Conservation (phyloP, 2,329 filamentous ascomycete genomes). For the Paecilomyces sp. region DNA sequence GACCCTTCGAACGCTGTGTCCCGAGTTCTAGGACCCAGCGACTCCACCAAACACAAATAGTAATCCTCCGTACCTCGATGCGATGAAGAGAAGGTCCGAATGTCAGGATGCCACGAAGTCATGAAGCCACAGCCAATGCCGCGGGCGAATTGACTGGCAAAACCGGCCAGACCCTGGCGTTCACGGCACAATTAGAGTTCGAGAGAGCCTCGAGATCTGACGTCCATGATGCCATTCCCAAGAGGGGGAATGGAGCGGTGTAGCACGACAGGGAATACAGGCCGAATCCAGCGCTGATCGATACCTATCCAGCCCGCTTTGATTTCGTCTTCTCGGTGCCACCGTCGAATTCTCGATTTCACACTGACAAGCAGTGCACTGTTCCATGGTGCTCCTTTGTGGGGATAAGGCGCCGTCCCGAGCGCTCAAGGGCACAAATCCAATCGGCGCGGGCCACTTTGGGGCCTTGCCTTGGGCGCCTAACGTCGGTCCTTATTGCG, state of each 20-base stretch:
- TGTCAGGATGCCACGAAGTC: not conserved
- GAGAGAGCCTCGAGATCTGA: not conserved
- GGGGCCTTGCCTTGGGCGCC: not conserved
- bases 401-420: not conserved
- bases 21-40: not conserved
- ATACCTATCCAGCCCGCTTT: not conserved
- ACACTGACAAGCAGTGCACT: not conserved
- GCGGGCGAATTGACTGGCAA: not conserved
- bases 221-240: not conserved
- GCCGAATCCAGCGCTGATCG: not conserved
- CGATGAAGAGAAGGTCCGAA: not conserved
- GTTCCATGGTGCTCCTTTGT: not conserved
- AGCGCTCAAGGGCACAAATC: not conserved
- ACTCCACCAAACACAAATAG: not conserved
- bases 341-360: not conserved
- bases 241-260: not conserved
- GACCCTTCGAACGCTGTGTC: not conserved
- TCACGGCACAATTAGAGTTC: not conserved
- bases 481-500: not conserved
- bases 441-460: not conserved
- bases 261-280: not conserved
- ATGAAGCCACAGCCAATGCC: not conserved
- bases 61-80: not conserved
- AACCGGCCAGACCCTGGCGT: not conserved
- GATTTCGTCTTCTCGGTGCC: not conserved